Evolutionary conservation across 2,329 filamentous ascomycete genomes (phyloP).

Genomic region (Ustulina deusta): DNA sequence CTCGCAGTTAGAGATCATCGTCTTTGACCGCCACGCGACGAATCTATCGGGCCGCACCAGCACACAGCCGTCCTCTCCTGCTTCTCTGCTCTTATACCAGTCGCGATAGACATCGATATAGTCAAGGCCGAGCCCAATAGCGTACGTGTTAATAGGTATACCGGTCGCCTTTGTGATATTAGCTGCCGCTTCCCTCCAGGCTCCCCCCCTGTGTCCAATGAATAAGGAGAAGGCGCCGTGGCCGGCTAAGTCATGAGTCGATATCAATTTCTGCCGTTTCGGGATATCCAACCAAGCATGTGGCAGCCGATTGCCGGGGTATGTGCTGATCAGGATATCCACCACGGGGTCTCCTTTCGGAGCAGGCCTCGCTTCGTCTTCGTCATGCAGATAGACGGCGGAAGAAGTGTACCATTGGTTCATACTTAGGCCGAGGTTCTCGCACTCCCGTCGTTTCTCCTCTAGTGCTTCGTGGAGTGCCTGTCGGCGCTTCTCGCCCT

Average conservation of each 20-base stretch:
- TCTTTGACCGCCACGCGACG: conserved; percentile 62
- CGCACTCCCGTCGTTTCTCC: conserved; percentile 63
- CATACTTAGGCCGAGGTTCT: conserved; percentile 55
- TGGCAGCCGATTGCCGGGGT: conserved; percentile 69
- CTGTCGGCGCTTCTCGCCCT: conserved; percentile 53
- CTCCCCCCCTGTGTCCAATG: conserved; percentile 67
- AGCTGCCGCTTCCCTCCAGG: conserved; percentile 64
- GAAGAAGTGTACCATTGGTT: conserved; percentile 63
- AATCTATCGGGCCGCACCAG: conserved; percentile 70
- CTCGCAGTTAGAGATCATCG: conserved; percentile 34
- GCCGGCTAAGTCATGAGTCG: conserved; percentile 71
- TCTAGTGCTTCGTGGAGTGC: conserved; percentile 58
- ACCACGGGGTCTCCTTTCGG: conserved; percentile 42
- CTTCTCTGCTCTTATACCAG: conserved; percentile 65
- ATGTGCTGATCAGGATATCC: conserved; percentile 57
- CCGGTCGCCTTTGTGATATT: conserved; percentile 55
- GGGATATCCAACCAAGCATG: conserved; percentile 71
- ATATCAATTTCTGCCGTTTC: conserved; percentile 59
- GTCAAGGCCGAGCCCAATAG: conserved; percentile 69
- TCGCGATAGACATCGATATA: conserved; percentile 73
- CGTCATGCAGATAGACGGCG: conserved; percentile 53
- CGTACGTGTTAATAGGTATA: conserved; percentile 61
- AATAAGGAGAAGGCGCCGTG: conserved; percentile 64
- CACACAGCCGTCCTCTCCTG: conserved; percentile 69
- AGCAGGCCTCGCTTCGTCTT: conserved; percentile 50